Evolutionary conservation across 2,329 filamentous ascomycete species (phyloP).

Genomic region (Gaeumannomyces tritici): DNA sequence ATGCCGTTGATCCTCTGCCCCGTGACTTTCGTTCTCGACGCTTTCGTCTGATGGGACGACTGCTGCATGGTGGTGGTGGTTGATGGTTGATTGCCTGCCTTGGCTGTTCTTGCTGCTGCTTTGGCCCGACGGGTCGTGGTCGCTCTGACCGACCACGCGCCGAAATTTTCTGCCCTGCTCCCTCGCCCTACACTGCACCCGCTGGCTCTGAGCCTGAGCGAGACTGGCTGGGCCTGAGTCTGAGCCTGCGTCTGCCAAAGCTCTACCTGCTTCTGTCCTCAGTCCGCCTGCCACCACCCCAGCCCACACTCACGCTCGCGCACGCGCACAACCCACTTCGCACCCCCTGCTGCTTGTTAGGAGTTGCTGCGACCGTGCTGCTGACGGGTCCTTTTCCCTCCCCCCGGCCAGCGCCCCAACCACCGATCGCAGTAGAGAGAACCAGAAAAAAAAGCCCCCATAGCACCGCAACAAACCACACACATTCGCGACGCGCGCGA

Average conservation of each 20-base stretch:
- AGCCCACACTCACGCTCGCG: background rate
- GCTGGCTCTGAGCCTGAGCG: no score
- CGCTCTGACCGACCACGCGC: constrained; percentile 6
- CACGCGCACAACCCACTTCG: background rate
- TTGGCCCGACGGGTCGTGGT: background rate
- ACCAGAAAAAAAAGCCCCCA: constrained; percentile 14
- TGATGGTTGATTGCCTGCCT: constrained; percentile 8
- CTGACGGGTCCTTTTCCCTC: constrained; percentile 4
- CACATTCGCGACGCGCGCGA: constrained; percentile 30
- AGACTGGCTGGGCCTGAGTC: no score
- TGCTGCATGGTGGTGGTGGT: constrained; percentile 10
- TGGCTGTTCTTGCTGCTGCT: background rate
- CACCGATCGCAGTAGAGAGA: constrained; percentile 8
- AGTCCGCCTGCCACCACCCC: background rate
- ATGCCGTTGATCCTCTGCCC: constrained; percentile 14
- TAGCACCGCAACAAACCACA: constrained; percentile 11
- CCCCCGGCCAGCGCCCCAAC: constrained; percentile 1
- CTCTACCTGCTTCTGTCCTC: background rate
- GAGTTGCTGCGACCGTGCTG: background rate
- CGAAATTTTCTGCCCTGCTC: constrained; percentile 15
- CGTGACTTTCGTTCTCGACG: constrained; percentile 16
- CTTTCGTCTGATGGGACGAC: constrained; percentile 12
- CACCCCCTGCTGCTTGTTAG: background rate
- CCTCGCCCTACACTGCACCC: constrained; percentile 1
- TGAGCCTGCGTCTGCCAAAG: background rate